phyloP scores from a whole-genome alignment of 495 filamentous ascomycete species.

The Xylaria longipes region DNA sequence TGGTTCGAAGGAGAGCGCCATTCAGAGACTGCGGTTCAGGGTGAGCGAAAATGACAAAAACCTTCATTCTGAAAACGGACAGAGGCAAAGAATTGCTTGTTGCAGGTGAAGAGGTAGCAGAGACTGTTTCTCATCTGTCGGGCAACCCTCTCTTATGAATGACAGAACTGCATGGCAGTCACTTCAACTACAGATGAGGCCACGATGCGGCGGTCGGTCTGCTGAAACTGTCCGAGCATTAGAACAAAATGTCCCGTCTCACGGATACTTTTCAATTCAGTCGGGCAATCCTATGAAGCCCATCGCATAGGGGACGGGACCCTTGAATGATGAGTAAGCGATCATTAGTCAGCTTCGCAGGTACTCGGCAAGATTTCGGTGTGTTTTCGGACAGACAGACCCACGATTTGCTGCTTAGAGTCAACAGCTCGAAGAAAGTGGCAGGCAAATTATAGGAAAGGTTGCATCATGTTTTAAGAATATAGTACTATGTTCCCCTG shows the following conservation, averaged over 20 bases:
- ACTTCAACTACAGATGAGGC: background rate
- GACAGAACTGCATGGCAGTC: background rate
- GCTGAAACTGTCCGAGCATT: background rate
- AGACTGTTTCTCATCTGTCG: background rate
- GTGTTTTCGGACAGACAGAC: background rate
- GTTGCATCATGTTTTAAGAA: background rate
- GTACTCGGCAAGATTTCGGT: constrained; percentile 10
- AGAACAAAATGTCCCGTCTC: background rate
- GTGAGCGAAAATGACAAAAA: constrained; percentile 7
- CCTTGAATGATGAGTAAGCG: background rate
- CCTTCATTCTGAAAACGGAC: background rate
- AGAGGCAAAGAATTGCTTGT: background rate
- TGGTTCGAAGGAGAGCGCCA: background rate
- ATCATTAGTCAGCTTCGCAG: background rate
- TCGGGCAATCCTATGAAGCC: background rate
- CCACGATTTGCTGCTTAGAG: background rate
- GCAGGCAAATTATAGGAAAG: background rate
- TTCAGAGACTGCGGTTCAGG: constrained; percentile 12
- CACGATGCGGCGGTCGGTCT: background rate
- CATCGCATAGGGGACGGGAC: background rate
- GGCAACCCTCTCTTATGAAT: background rate
- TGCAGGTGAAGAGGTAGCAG: background rate
- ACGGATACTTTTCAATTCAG: background rate
- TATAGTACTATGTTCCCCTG: background rate
- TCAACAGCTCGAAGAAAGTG: background rate